A percentile compares a stretch with the other conserved stretches of the same genome.
Conservation (phyloP, 768 basidiomycete genomes). For the Suillus occidentalis region DNA sequence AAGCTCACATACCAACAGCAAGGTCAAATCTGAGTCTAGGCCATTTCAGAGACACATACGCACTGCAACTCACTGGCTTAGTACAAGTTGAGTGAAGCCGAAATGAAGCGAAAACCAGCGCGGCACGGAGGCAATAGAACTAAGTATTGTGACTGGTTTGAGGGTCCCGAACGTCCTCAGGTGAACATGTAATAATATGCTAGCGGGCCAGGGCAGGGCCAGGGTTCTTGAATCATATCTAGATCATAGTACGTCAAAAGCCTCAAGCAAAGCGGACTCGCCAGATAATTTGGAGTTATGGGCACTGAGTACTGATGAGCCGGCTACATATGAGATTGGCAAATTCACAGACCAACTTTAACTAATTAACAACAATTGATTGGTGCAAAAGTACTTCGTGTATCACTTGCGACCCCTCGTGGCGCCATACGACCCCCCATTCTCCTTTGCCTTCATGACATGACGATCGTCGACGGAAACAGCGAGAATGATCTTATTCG, state of each 20-base stretch:
- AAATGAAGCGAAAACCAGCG: conserved; percentile 4
- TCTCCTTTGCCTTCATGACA: conserved; percentile 21
- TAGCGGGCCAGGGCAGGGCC: background rate
- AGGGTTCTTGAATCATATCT: background rate
- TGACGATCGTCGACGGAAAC: conserved; percentile 54
- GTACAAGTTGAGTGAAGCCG: background rate
- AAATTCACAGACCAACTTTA: no score
- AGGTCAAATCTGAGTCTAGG: background rate
- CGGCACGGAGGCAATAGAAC: conserved; percentile 2
- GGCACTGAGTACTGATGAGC: no score
- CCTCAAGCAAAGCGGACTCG: background rate
- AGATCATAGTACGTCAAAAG: background rate
- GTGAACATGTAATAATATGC: background rate
- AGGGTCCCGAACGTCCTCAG: background rate
- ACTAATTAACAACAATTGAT: background rate
- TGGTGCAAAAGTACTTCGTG: no score
- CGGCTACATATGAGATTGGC: no score
- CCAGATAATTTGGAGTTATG: background rate
- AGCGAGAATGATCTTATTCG: conserved; percentile 61
- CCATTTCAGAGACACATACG: background rate
- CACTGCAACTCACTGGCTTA: background rate
- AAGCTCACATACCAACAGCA: background rate
- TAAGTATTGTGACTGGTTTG: background rate
- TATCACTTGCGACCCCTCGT: background rate
- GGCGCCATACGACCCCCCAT: background rate